Base-by-base conservation (phyloP, 805 yeast species). In the Zygotorulaspora chibaensis region DNA sequence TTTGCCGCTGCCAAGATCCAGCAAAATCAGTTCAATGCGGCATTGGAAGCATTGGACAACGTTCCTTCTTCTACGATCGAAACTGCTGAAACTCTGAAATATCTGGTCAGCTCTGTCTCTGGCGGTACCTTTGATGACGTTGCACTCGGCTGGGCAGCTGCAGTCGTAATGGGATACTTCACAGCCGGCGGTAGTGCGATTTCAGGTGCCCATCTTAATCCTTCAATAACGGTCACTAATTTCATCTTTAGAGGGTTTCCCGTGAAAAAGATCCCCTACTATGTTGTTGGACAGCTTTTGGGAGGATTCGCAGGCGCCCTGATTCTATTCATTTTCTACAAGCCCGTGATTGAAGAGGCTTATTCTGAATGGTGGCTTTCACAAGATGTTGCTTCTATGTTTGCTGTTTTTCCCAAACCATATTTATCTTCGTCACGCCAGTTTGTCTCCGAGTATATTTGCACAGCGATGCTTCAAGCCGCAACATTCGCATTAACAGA, bases 171-270 rank as follows among this genome's bases (percentile, higher is more conserved):
- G 56, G 82, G 81, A 40, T 75, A 74, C 54, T 65, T 69, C 43
- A 65, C 69, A 7, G 69, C 79, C 34, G 80, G 80, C 48, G 82
- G 82, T 52, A 58, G 65, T 50, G 67, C 70, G 9, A 66, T 76
- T 43, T 75, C 80, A 31, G 81, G 80, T 56, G 82, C 77, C n/a
- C 82, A 77, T 59, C 57, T 77, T 48, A 77, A 77, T 59, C 80
- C 81, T 3, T 76, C 78, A 46, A 71, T 76, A 29, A 76, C 81
- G 1, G 40, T 77, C 8, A 59, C 72, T 8, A 67, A 72, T 54
- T 76, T 75, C 49, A 56, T 73, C 10, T 77, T 65, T 54, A 70
- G 82, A 61, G 75, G 74, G 7, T 77, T 77, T 55, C 81, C 81
- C 23, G 66, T 74, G 66, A 63, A 62, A 43, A 76, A 76, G 50